Percentiles rank a stretch among this genome's conserved stretches.
These are phyloP conservation scores for Glycine tomentella DNA, from an alignment of 306 rosid genomes.

Conservation along the genomic window DNA sequence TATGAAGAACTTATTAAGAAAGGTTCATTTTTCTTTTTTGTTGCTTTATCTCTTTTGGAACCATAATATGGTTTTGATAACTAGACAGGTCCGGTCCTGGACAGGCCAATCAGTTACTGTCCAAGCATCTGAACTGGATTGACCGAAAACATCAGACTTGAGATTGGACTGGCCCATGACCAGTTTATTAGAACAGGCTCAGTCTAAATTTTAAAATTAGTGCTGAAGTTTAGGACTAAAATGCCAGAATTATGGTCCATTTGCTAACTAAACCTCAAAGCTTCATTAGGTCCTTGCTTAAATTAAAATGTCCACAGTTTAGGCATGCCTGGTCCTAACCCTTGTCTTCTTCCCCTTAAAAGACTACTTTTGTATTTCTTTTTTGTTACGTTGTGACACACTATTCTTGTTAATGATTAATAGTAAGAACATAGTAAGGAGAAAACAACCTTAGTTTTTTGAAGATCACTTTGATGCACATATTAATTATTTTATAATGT, in stretches of 20 bases:
- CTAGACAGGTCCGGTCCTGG: no score
- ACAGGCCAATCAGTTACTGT: no score
- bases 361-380: neutral
- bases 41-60: constrained; percentile 23
- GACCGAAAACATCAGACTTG: no score
- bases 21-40: constrained; percentile 61
- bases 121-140: no score
- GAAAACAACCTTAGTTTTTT: neutral
- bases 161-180: no score
- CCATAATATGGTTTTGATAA: constrained; percentile 16
- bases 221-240: no score
- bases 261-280: neutral
- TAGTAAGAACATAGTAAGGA: no score
- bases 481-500: neutral
- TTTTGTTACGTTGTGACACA: neutral
- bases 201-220: no score
- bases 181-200: no score
- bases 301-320: constrained; percentile 16
- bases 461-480: neutral
- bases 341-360: constrained; percentile 5
- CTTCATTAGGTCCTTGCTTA: neutral
- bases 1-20: constrained; percentile 63
- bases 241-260: no score
- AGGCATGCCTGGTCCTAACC: constrained; percentile 11
- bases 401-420: neutral